Percentiles rank a stretch among this genome's conserved stretches.
Conservation (phyloP, 768 basidiomycete genomes). For the Rhodotorula paludigena region DNA sequence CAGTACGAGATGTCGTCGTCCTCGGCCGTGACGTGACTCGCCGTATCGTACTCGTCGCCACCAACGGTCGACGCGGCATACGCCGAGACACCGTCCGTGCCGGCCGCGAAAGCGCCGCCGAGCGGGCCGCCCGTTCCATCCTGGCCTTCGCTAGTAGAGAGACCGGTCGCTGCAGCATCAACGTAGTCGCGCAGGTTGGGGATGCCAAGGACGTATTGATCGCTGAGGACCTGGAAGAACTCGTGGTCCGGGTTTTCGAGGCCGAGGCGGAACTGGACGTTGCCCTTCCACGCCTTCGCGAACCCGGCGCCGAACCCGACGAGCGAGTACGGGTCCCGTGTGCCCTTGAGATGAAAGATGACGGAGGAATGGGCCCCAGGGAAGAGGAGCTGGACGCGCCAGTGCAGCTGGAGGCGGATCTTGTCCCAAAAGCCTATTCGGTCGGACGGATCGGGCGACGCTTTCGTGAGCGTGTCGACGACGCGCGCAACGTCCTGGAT, state of each 20-base stretch:
- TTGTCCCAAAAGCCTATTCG: constrained; percentile 94
- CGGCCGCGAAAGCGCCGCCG: not conserved
- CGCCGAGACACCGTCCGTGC: not conserved
- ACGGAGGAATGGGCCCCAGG: constrained; percentile 56
- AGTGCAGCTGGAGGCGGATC: constrained; percentile 77
- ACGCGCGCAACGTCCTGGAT: constrained; percentile 81
- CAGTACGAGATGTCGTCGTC: constrained; percentile 42
- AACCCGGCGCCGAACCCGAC: constrained; percentile 75
- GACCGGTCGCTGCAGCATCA: constrained; percentile 46
- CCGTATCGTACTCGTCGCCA: constrained; percentile 19
- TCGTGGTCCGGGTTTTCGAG: constrained; percentile 67
- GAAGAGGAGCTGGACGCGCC: constrained; percentile 67
- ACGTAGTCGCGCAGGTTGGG: constrained; percentile 53
- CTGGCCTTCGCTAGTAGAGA: not conserved
- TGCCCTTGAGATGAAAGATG: constrained; percentile 81
- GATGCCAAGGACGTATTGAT: constrained; percentile 73
- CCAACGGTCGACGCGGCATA: constrained; percentile 1
- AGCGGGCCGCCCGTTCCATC: not conserved
- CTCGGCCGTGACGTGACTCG: constrained; percentile 15
- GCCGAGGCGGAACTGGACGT: constrained; percentile 65
- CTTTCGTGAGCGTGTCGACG: constrained; percentile 70
- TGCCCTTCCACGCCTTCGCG: constrained; percentile 74
- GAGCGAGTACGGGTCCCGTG: constrained; percentile 71
- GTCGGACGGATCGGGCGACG: constrained; percentile 74
- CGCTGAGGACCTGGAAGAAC: constrained; percentile 73